Conservation (phyloP, 108 stramenopile genomes). For the Bacterosira constricta region DNA sequence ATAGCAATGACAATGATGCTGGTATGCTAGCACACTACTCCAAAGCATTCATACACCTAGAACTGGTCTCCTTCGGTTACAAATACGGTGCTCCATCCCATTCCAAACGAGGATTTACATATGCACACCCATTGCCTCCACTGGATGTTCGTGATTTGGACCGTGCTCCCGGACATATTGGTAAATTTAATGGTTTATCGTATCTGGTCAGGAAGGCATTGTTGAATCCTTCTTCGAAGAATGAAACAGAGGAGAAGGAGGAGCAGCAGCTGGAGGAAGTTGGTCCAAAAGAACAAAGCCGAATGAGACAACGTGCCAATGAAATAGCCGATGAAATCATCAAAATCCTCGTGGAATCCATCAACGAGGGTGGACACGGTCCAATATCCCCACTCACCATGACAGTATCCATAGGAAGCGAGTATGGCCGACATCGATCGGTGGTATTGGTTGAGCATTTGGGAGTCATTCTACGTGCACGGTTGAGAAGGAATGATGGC, state of each 20-base stretch:
- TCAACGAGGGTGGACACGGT: conserved; percentile 74
- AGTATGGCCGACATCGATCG: conserved; percentile 76
- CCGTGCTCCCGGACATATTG: conserved; percentile 55
- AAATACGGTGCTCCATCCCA: conserved; percentile 71
- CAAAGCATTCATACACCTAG: conserved; percentile 81
- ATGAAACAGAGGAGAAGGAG: not conserved
- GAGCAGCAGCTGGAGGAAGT: not conserved
- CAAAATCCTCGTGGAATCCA: conserved; percentile 56
- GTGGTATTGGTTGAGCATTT: conserved; percentile 67
- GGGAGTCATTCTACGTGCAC: conserved; percentile 39
- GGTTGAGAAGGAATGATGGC: conserved; percentile 51
- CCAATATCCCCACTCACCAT: conserved; percentile 73
- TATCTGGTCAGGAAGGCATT: conserved; percentile 67
- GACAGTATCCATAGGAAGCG: conserved; percentile 72
- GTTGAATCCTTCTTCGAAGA: conserved; percentile 29
- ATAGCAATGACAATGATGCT: not conserved
- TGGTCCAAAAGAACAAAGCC: conserved; percentile 24
- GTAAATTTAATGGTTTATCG: conserved; percentile 72
- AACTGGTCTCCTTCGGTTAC: conserved; percentile 78
- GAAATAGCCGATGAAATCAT: conserved; percentile 55
- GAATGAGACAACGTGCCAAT: conserved; percentile 44
- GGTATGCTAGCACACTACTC: conserved; percentile 60
- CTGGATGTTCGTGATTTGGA: conserved; percentile 68
- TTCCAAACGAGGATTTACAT: conserved; percentile 54
- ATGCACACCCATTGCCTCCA: conserved; percentile 65